These are phyloP conservation scores for Elaeagnus macrophylla DNA, from an alignment of 306 rosid genomes.

Conservation along the genomic window DNA sequence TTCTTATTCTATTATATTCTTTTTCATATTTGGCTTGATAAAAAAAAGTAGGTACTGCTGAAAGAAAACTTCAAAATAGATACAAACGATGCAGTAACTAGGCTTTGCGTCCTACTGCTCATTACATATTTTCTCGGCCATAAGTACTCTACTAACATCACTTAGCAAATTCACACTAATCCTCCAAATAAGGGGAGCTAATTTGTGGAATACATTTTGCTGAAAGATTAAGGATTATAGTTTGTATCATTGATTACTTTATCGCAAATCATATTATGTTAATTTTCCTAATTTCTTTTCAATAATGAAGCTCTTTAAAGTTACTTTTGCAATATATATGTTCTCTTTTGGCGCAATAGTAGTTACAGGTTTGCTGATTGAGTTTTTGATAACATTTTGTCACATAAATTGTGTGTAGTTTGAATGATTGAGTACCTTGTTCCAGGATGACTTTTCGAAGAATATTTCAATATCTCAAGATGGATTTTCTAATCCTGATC, in stretches of 20 bases:
- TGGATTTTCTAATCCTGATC: constrained; percentile 31
- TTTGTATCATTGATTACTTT: not conserved
- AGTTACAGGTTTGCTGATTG: not conserved
- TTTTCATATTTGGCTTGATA: too few relatives aligned
- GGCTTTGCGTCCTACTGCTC: too few relatives aligned
- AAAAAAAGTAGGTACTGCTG: too few relatives aligned
- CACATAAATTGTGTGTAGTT: not conserved
- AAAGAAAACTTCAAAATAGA: too few relatives aligned
- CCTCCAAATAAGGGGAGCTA: not conserved
- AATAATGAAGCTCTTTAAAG: not conserved
- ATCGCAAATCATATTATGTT: not conserved
- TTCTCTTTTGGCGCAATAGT: too few relatives aligned
- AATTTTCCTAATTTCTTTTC: not conserved
- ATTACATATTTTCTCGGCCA: too few relatives aligned
- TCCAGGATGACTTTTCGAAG: constrained; percentile 43
- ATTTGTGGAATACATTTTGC: not conserved
- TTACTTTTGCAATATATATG: not conserved
- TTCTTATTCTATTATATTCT: too few relatives aligned
- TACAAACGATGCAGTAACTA: too few relatives aligned
- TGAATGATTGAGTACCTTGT: not conserved
- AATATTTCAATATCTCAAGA: constrained; percentile 17
- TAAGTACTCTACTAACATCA: too few relatives aligned
- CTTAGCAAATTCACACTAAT: too few relatives aligned
- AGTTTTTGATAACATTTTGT: not conserved
- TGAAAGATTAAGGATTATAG: not conserved